Percentiles rank a stretch among this genome's conserved stretches.
Conservation (phyloP, 2,329 filamentous ascomycete species). For the Rhynchosporium graminicola region DNA sequence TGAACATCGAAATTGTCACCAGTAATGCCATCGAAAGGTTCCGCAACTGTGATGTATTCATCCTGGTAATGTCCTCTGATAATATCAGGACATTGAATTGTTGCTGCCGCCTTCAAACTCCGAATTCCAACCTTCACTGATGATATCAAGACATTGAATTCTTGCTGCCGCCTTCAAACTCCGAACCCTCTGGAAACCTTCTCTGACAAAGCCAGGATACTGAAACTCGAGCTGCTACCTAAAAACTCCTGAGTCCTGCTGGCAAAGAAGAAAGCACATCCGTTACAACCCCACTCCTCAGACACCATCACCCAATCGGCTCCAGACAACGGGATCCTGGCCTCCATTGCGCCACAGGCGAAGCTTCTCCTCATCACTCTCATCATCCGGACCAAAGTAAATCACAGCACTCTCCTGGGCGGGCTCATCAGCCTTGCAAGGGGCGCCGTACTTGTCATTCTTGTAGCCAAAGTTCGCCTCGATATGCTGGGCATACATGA, state of each 20-base stretch:
- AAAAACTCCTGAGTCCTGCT: no score
- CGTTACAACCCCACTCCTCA: neutral
- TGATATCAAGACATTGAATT: no score
- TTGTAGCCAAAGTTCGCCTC: neutral
- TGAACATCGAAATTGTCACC: neutral
- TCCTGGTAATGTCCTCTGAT: no score
- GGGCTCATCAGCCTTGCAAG: neutral
- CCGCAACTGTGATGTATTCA: no score
- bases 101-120: no score
- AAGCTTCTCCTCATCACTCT: neutral
- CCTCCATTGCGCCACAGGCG: neutral
- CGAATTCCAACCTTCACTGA: no score
- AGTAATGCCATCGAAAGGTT: no score
- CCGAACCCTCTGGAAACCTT: no score
- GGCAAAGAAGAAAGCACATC: neutral
- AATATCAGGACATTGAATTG: no score
- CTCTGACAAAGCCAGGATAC: no score
- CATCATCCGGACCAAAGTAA: conserved; percentile 1
- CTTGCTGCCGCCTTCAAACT: no score
- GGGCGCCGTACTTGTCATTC: neutral
- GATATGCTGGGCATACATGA: neutral
- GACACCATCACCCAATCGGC: neutral
- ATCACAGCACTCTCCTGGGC: neutral
- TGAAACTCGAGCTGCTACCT: no score
- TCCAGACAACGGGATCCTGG: neutral